Conservation (phyloP, 2,329 filamentous ascomycete species). For the Xylaria multiplex region DNA sequence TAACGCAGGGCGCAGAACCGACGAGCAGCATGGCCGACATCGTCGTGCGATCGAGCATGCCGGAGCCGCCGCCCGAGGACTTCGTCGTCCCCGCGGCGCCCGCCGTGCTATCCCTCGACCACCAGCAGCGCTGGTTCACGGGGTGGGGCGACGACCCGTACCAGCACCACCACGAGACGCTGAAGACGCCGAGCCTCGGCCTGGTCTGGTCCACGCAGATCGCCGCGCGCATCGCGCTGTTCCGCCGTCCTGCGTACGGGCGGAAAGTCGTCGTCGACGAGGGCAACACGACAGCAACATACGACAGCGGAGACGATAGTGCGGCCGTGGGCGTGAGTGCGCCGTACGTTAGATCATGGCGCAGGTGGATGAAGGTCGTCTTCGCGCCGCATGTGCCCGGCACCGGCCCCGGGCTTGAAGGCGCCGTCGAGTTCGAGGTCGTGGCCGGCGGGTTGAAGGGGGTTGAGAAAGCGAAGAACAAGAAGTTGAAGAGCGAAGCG, state of each 20-base stretch:
- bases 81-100: constrained; percentile 50
- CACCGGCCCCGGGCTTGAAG: constrained; percentile 58
- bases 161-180: constrained; percentile 50
- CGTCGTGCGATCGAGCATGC: constrained; percentile 50
- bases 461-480: constrained; percentile 43
- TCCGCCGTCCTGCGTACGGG: constrained; percentile 68
- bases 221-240: constrained; percentile 80
- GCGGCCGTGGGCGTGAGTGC: constrained; percentile 53
- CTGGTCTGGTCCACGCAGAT: constrained; percentile 93
- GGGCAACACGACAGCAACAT: constrained; percentile 18
- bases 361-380: constrained; percentile 85
- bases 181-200: constrained; percentile 88
- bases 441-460: constrained; percentile 69
- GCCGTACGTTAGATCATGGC: constrained; percentile 67
- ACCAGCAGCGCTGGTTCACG: constrained; percentile 95
- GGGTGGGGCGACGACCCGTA: constrained; percentile 83
- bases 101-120: constrained; percentile 76
- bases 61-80: constrained; percentile 47
- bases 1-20: constrained; percentile 48
- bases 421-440: constrained; percentile 78
- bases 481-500: constrained; percentile 24
- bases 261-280: constrained; percentile 48
- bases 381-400: constrained; percentile 81
- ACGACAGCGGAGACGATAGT: constrained; percentile 50
- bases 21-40: constrained; percentile 54